Base-by-base conservation (phyloP, 140 eudicot genomes). In the Cichorium intybus region DNA sequence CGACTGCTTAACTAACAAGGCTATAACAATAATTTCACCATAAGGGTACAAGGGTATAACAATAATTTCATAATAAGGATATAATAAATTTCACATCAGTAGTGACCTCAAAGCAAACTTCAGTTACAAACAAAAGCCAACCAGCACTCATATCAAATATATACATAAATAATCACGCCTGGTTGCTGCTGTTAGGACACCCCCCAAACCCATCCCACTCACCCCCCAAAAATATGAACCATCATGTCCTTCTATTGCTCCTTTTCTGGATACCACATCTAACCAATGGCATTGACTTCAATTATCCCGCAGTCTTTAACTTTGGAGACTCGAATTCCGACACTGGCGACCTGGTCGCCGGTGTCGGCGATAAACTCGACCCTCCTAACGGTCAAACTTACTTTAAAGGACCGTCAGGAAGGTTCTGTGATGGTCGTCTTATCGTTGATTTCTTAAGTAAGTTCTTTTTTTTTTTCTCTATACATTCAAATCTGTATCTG, bases 301-400 rank as follows among this genome's bases (percentile, higher is more conserved):
- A 80, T 18, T 86, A 77, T 64, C 97, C 99, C 3, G 97, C 99
- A 6, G 90, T 89, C 56, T 89, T 93, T 94, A 93, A 84, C 84
- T 93, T 89, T 41, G 99, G 99, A 0, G 97, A 89, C 63, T 93
- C 99, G 4, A 93, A 93, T 80, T 93, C 99, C 6, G 97, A 93
- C 71, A 89, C 97, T 0, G 97, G 99, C 11, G 77, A 78, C 49
- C 84, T 81, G 29, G 78, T 86, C 20, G 88, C 94, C 0, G 95
- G 90, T 21, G 58, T 81, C 11, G 96, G 88, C 5, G 88, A 73
- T 10, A 50, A 20, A 56, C 84, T 93, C 2, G 77, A 56, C 1
- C 76, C 81, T 24, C 97, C 99, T 2, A 77, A 88, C 57, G 97
- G 97, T 3, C 93, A 88, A 34, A 78, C 83, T 48, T 93, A 83